Conservation (phyloP, 164 flowering plant genomes). For the Liriodendron chinense region DNA sequence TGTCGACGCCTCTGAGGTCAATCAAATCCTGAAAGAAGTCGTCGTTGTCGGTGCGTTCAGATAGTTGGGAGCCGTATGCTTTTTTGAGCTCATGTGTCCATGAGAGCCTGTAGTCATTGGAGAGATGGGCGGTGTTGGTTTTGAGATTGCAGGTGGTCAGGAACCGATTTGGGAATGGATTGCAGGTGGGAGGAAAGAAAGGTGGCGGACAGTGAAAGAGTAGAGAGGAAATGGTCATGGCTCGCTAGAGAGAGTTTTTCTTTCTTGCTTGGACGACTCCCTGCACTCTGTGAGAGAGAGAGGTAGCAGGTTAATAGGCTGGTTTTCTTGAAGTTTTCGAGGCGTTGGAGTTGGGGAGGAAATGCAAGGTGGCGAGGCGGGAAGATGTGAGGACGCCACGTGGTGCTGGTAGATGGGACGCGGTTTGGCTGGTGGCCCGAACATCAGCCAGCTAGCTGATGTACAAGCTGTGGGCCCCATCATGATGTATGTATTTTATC, state of each 20-base stretch:
- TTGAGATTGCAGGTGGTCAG: neutral
- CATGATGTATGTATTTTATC: too few relatives aligned
- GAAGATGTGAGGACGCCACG: neutral
- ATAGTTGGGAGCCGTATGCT: neutral
- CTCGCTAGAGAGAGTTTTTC: neutral
- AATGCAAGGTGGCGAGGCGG: neutral
- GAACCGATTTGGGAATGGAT: neutral
- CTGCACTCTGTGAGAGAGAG: neutral
- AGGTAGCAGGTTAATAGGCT: neutral
- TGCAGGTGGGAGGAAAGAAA: neutral
- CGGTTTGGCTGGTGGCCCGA: too few relatives aligned
- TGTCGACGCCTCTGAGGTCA: slow-evolving; percentile 42
- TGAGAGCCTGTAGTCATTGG: slow-evolving; percentile 2
- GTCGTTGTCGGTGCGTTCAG: neutral
- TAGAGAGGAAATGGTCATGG: neutral
- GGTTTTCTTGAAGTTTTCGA: neutral
- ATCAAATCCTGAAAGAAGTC: slow-evolving; percentile 26
- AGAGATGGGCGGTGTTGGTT: neutral
- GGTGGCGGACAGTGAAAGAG: neutral
- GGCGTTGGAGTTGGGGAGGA: neutral
- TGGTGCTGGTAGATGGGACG: neutral
- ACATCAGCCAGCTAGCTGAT: too few relatives aligned
- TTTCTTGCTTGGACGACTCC: neutral
- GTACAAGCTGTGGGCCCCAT: too few relatives aligned
- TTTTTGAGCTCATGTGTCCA: neutral